These are phyloP conservation scores for Geotrichum histeridarum DNA, from an alignment of 1,139 yeast genomes.

Conservation along the genomic window DNA sequence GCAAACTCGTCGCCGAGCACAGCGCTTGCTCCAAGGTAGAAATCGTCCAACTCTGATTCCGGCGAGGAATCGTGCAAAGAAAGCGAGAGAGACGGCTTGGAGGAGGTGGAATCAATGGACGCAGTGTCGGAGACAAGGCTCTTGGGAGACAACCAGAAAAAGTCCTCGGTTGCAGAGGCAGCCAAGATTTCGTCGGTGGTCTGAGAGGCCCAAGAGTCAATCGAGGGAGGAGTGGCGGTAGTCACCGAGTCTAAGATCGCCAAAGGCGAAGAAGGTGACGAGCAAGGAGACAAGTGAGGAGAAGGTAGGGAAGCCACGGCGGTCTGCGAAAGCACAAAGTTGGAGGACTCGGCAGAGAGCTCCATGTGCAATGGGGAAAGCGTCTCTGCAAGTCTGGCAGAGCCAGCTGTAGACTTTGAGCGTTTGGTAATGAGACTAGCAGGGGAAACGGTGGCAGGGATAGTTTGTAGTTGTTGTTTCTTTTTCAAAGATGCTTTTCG, in stretches of 20 bases:
- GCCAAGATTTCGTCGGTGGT: slow-evolving; percentile 12
- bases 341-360: slow-evolving; percentile 10
- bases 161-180: slow-evolving; percentile 14
- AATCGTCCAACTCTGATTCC: slow-evolving; percentile 1
- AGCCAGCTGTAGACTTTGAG: slow-evolving; percentile 21
- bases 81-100: background rate
- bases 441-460: slow-evolving; percentile 25
- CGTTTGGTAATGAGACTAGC: slow-evolving; percentile 25
- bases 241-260: background rate
- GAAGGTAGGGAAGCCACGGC: slow-evolving; percentile 19
- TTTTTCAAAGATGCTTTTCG: slow-evolving; percentile 17
- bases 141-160: slow-evolving; percentile 16
- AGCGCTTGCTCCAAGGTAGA: background rate
- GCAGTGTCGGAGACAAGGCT: slow-evolving; percentile 4
- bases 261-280: slow-evolving; percentile 1
- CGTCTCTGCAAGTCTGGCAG: slow-evolving; percentile 7
- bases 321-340: slow-evolving; percentile 3
- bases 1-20: background rate
- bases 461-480: slow-evolving; percentile 15
- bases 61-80: background rate
- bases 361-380: slow-evolving; percentile 1
- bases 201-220: slow-evolving; percentile 3
- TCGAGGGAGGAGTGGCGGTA: slow-evolving; percentile 1
- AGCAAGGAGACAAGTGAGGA: slow-evolving; percentile 13
- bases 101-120: background rate